Evolutionary conservation across 495 filamentous ascomycete species (phyloP).

Genomic region (Chaetomium tenue): DNA sequence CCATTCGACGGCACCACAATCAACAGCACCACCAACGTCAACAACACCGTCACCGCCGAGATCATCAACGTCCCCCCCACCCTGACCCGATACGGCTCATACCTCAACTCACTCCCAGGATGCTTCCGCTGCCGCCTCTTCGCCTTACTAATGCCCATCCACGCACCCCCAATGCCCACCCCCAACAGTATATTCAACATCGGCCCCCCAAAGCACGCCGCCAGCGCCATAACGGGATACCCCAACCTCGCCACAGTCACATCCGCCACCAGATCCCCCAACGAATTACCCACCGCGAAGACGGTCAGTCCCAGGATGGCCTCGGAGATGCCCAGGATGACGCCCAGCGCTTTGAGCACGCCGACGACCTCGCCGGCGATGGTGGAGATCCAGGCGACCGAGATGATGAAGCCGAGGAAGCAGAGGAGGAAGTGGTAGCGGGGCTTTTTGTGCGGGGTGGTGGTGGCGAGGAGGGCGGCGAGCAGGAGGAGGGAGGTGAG

Average conservation of each 20-base stretch:
- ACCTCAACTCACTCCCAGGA: slow-evolving; percentile 51
- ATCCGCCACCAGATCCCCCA: slow-evolving; percentile 92
- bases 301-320: slow-evolving; percentile 94
- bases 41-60: slow-evolving; percentile 71
- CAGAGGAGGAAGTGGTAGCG: slow-evolving; percentile 72
- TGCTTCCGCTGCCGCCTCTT: slow-evolving; percentile 56
- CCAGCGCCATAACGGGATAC: slow-evolving; percentile 95
- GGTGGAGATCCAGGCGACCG: slow-evolving; percentile 92
- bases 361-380: slow-evolving; percentile 96
- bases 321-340: slow-evolving; percentile 90
- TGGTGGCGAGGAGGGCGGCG: slow-evolving; percentile 60
- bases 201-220: slow-evolving; percentile 93
- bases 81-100: slow-evolving; percentile 72
- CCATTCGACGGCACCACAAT: slow-evolving; percentile 78
- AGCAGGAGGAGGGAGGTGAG: slow-evolving; percentile 66
- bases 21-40: slow-evolving; percentile 76
- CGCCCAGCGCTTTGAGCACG: slow-evolving; percentile 88
- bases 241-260: slow-evolving; percentile 90
- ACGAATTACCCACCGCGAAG: slow-evolving; percentile 93
- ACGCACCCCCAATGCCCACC: slow-evolving; percentile 82
- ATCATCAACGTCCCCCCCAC: slow-evolving; percentile 82
- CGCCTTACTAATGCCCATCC: slow-evolving; percentile 68
- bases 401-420: slow-evolving; percentile 86
- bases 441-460: slow-evolving; percentile 56
- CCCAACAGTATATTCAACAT: slow-evolving; percentile 98